Conservation (phyloP, 208 protist species). For the Trypanosoma melophagium region DNA sequence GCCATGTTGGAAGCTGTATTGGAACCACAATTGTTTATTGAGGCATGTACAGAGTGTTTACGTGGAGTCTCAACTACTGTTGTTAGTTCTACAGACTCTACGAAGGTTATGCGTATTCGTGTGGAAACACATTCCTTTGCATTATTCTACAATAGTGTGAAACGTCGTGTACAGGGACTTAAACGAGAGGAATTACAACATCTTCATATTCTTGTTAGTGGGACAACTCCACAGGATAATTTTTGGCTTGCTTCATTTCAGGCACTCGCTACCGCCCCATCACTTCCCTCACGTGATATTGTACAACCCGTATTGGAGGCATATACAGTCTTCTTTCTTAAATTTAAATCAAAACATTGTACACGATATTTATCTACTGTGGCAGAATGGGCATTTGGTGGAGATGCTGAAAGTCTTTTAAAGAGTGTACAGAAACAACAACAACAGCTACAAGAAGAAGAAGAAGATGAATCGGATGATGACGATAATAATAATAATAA, state of each 20-base stretch:
- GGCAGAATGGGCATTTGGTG: constrained; percentile 80
- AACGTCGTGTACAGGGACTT: constrained; percentile 63
- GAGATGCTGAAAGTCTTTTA: constrained; percentile 24
- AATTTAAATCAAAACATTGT: constrained; percentile 88
- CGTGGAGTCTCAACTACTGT: constrained; percentile 35
- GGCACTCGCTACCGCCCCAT: constrained; percentile 52
- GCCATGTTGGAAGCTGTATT: constrained; percentile 83
- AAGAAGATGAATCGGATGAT: neutral
- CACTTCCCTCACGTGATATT: constrained; percentile 64
- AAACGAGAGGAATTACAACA: constrained; percentile 70
- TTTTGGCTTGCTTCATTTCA: constrained; percentile 85
- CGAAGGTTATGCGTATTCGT: constrained; percentile 40
- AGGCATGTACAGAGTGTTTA: constrained; percentile 62
- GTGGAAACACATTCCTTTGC: constrained; percentile 71
- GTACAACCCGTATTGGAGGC: constrained; percentile 71
- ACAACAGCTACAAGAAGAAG: constrained; percentile 1
- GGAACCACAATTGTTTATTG: constrained; percentile 82
- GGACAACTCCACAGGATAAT: constrained; percentile 54
- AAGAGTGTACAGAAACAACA: constrained; percentile 22
- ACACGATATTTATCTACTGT: constrained; percentile 55
- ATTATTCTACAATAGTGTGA: constrained; percentile 70
- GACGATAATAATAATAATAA: constrained; percentile 12
- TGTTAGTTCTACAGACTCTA: neutral
- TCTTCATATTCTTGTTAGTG: constrained; percentile 62
- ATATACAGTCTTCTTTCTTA: constrained; percentile 83